Evolutionary conservation across 768 basidiomycete genomes (phyloP), one percentile per base, ranked within the genome.

Genomic region (Pisolithus marmoratus): DNA sequence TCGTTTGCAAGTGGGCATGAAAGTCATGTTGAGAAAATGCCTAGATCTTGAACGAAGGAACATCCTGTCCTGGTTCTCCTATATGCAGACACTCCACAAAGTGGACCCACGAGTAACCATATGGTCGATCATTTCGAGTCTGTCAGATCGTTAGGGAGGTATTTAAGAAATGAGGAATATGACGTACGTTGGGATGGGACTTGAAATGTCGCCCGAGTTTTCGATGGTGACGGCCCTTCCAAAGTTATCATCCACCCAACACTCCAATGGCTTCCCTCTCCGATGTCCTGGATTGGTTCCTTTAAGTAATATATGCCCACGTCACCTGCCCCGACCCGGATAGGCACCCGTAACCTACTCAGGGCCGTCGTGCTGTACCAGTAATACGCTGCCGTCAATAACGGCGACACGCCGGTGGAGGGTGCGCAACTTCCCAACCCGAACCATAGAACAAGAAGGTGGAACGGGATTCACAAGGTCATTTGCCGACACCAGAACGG

Each of bases 191-290:
- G 91, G 79, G 48, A 75, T 79, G 1, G 81, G 69, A 50, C 82
- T 81, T 4, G 70, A 73, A 6, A 84, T 72, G 51, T 87, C 81
- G 4, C 76, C 90, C 2, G 81, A 82, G 62, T 97, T 94, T 66
- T 84, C 81, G 52, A 97, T 75, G 38, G 83, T 76, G 54, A 81
- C 81, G 26, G 83, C 85, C 5, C 96, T 95, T 0, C 60, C 70
- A 56, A 84, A 81, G 64, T 99, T 99, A 67, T 99, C 94, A 67
- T 99, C 96, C 29, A 99, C 96, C 95, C 95, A 98, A 66, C 96
- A 98, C 60, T 89, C 82, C 4, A 94, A 74, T 79, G 76, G 59
- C 84, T 84, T 29, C 90, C 87, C 54, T 80, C 73, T 5, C 80
- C 83, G 34, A 82, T 74, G 17, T 72, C 65, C 23, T 60, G 62